Conservation (phyloP, 495 filamentous ascomycete species). For the Aspergillus coremiiformis region DNA sequence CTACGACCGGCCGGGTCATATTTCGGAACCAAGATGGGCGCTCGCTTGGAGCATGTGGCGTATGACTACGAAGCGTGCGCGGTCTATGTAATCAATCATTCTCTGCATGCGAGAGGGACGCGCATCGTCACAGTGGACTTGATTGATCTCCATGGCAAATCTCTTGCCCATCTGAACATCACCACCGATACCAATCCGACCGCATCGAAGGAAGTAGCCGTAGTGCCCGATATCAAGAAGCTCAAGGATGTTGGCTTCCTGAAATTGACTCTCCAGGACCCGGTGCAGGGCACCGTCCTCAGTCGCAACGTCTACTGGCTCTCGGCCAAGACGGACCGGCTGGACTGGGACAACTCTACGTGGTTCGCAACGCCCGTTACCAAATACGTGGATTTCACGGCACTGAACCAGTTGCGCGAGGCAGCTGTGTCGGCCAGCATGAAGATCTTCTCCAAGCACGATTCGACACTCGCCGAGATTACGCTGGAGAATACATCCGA, state of each 20-base stretch:
- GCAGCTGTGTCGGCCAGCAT: conserved; percentile 30
- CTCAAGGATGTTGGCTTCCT: conserved; percentile 46
- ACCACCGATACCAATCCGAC: conserved; percentile 14
- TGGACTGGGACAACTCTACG: conserved; percentile 49
- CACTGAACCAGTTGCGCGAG: conserved; percentile 32
- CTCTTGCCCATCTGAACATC: conserved; percentile 23
- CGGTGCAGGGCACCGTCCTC: conserved; percentile 15
- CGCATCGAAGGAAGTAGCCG: conserved; percentile 20
- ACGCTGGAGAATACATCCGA: conserved; percentile 45
- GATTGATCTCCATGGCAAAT: conserved; percentile 40
- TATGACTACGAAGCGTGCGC: conserved; percentile 43
- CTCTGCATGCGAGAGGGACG: conserved; percentile 32
- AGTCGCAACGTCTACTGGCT: conserved; percentile 62
- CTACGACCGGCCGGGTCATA: conserved; percentile 50
- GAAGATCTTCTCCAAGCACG: background rate
- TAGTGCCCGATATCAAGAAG: conserved; percentile 22
- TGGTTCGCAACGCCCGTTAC: conserved; percentile 55
- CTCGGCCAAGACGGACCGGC: conserved; percentile 35
- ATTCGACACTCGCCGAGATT: conserved; percentile 16
- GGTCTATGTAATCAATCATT: conserved; percentile 52
- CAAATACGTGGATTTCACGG: conserved; percentile 45
- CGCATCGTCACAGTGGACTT: conserved; percentile 41
- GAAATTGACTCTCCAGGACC: conserved; percentile 36
- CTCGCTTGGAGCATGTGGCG: conserved; percentile 47
- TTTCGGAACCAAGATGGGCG: conserved; percentile 50